Conservation (phyloP, 768 basidiomycete genomes). For the Mycena chlorophos region DNA sequence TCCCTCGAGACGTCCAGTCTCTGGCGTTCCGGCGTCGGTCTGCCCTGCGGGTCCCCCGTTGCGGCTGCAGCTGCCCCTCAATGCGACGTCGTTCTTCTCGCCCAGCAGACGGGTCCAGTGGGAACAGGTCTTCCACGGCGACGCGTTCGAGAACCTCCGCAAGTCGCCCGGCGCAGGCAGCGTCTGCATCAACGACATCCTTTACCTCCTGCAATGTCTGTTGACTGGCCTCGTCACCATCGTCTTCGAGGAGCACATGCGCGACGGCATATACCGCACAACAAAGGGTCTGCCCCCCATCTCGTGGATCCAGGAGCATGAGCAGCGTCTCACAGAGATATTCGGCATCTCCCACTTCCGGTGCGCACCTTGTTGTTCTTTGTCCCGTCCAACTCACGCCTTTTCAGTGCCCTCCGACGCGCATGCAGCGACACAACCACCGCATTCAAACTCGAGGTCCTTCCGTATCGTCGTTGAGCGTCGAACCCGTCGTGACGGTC, state of each 20-base stretch:
- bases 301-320: constrained; percentile 76
- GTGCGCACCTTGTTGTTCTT: constrained; percentile 2
- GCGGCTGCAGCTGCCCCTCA: constrained; percentile 70
- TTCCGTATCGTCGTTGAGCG: constrained; percentile 43
- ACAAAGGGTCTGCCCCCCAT: constrained; percentile 74
- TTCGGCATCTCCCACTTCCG: constrained; percentile 74
- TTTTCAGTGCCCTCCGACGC: constrained; percentile 52
- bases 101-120: constrained; percentile 83
- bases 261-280: constrained; percentile 69
- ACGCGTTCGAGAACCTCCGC: constrained; percentile 69
- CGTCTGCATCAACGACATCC: constrained; percentile 68
- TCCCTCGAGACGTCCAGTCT: constrained; percentile 77
- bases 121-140: constrained; percentile 87
- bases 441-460: constrained; percentile 73
- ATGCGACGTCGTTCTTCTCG: constrained; percentile 84
- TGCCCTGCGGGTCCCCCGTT: constrained; percentile 77
- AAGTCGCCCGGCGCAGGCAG: no score
- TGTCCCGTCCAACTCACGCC: background rate
- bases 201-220: constrained; percentile 69
- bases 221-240: constrained; percentile 72
- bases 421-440: constrained; percentile 71
- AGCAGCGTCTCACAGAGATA: constrained; percentile 64
- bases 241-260: constrained; percentile 73
- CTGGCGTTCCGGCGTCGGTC: constrained; percentile 72
- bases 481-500: constrained; percentile 14